These are phyloP conservation scores for Aspergillus tubingensis DNA, from an alignment of 2,329 filamentous ascomycete species.

Conservation along the genomic window DNA sequence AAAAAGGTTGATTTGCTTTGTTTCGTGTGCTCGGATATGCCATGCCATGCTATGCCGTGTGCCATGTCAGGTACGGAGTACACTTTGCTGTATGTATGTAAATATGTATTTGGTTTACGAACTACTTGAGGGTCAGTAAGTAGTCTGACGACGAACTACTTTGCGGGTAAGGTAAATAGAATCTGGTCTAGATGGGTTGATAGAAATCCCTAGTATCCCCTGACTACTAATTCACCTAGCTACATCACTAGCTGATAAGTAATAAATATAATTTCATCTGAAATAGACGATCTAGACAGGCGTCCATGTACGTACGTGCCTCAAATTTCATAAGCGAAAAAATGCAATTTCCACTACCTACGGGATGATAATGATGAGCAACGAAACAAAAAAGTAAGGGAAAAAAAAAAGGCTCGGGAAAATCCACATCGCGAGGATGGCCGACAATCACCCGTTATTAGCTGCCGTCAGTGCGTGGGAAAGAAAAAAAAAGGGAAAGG, in stretches of 20 bases:
- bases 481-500: not conserved
- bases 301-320: too few species aligned
- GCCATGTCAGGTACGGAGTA: not conserved
- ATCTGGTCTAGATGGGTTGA: not conserved
- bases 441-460: conserved; percentile 23
- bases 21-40: not conserved
- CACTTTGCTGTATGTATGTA: not conserved
- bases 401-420: not conserved
- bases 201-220: too few species aligned
- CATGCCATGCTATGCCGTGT: not conserved
- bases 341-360: not conserved
- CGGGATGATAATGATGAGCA: not conserved
- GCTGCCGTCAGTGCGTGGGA: conserved; percentile 16
- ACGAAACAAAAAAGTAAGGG: not conserved
- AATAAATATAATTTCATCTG: too few species aligned
- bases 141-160: too few species aligned
- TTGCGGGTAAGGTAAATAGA: too few species aligned
- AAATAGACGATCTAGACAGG: too few species aligned
- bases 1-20: not conserved
- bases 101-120: not conserved
- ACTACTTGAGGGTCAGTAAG: not conserved
- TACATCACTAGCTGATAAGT: too few species aligned
- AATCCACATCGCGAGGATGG: not conserved
- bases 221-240: too few species aligned
- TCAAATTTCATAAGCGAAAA: too few species aligned